Evolutionary conservation across 306 rosid species (phyloP).

Genomic region (Prinsepia uniflora): DNA sequence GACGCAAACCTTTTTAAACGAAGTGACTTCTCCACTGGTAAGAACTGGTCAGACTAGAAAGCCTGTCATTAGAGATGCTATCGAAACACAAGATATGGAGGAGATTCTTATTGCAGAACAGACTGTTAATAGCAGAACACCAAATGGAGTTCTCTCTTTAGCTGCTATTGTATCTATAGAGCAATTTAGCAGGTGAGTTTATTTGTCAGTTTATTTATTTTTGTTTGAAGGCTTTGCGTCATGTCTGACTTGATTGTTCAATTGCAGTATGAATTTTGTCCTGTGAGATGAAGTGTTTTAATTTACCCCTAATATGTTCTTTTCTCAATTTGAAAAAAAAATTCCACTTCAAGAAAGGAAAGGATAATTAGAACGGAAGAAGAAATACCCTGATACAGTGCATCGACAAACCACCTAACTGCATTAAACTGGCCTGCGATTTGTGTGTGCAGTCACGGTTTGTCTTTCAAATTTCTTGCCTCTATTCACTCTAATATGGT

Average conservation of each 20-base stretch:
- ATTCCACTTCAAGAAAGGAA: background rate
- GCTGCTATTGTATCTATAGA: conserved; percentile 81
- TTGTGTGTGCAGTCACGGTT: background rate
- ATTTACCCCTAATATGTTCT: background rate
- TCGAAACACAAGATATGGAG: conserved; percentile 51
- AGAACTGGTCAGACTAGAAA: conserved; percentile 54
- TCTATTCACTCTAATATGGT: background rate
- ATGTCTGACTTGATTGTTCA: background rate
- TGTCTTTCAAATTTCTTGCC: background rate
- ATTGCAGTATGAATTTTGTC: background rate
- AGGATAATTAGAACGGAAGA: background rate
- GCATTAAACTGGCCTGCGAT: background rate
- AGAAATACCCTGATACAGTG: background rate
- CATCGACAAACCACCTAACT: background rate
- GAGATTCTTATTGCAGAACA: conserved; percentile 67
- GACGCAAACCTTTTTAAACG: conserved; percentile 76
- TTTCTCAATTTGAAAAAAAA: too few species aligned
- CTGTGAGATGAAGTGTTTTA: background rate
- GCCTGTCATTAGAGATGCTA: conserved; percentile 42
- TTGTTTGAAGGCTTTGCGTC: background rate
- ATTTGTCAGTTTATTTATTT: conserved; percentile 11
- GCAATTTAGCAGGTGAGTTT: conserved; percentile 94
- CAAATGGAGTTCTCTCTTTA: conserved; percentile 70
- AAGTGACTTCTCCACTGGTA: conserved; percentile 69
- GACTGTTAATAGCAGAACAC: conserved; percentile 63